phyloP scores from a whole-genome alignment of 2,329 filamentous ascomycete genomes.

The Penicillium freii region DNA sequence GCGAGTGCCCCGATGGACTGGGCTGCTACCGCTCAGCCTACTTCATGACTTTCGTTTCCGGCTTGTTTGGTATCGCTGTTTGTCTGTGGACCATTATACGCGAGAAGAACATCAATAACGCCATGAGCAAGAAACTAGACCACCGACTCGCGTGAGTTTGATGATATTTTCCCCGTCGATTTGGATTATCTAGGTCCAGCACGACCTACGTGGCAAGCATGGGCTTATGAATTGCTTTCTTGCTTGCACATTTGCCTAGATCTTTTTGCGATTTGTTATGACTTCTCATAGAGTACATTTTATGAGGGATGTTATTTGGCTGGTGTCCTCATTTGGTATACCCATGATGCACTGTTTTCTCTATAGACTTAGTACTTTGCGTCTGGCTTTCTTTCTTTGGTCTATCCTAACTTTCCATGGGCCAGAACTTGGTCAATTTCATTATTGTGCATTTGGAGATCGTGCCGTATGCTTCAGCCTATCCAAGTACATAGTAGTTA shows the following conservation, averaged over 20 bases:
- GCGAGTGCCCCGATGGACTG: constrained; percentile 73
- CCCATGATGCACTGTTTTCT: constrained; percentile 6
- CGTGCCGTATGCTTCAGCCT: neutral
- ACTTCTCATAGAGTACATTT: constrained; percentile 5
- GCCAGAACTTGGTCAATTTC: neutral
- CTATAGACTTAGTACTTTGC: constrained; percentile 18
- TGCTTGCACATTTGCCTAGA: neutral
- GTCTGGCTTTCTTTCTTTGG: neutral
- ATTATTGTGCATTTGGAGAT: neutral
- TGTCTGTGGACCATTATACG: constrained; percentile 58
- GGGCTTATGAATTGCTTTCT: neutral
- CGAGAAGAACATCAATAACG: constrained; percentile 34
- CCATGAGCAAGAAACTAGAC: constrained; percentile 28
- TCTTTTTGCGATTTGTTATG: neutral
- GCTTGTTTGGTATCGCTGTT: constrained; percentile 65
- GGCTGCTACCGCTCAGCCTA: constrained; percentile 81
- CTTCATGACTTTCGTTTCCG: constrained; percentile 70
- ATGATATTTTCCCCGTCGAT: neutral
- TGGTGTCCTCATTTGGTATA: constrained; percentile 5
- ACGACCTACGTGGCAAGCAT: neutral
- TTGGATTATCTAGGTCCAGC: neutral
- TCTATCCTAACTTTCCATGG: neutral
- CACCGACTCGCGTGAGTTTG: constrained; percentile 33
- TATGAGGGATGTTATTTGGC: constrained; percentile 8
- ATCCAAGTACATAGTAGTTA: neutral